Evolutionary conservation across 208 protist species (phyloP).

Genomic region (Acanthamoeba sp.): DNA sequence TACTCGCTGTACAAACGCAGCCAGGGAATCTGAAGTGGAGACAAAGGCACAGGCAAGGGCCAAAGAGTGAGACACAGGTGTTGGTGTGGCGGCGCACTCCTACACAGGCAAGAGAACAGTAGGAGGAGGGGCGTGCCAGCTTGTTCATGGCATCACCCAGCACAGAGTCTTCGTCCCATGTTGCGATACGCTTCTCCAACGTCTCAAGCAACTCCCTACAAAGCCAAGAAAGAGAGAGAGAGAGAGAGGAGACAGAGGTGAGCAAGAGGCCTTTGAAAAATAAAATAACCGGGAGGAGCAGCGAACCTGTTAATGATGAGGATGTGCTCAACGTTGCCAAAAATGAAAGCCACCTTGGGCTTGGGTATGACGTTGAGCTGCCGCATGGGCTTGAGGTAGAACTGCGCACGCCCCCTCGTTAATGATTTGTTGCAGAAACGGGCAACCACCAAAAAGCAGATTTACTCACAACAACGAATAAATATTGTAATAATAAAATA

Average conservation of each 20-base stretch:
- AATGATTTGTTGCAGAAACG: neutral
- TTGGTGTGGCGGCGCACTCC: too few species aligned
- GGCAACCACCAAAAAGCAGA: too few species aligned
- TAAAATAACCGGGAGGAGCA: neutral
- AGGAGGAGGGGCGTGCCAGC: neutral
- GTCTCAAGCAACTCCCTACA: conserved; percentile 36
- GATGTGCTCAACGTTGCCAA: conserved; percentile 65
- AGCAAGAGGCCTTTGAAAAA: neutral
- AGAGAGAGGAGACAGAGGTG: neutral
- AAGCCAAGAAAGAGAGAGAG: too few species aligned
- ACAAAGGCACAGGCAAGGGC: neutral
- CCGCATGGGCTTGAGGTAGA: conserved; percentile 67
- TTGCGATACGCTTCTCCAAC: conserved; percentile 39
- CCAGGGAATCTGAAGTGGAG: conserved; percentile 30
- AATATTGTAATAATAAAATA: neutral
- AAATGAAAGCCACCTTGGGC: conserved; percentile 66
- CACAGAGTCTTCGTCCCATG: neutral
- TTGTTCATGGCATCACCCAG: conserved; percentile 74
- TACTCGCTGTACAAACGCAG: conserved; percentile 58
- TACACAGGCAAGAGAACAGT: neutral
- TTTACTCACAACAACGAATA: too few species aligned
- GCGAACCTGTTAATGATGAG: conserved; percentile 70
- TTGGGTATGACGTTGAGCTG: conserved; percentile 52
- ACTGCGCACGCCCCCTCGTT: neutral
- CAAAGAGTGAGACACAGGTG: conserved; percentile 24